These are phyloP conservation scores for Antitrichia curtipendula DNA, from an alignment of 225 moss, liverwort and hornwort species.

Conservation along the genomic window DNA sequence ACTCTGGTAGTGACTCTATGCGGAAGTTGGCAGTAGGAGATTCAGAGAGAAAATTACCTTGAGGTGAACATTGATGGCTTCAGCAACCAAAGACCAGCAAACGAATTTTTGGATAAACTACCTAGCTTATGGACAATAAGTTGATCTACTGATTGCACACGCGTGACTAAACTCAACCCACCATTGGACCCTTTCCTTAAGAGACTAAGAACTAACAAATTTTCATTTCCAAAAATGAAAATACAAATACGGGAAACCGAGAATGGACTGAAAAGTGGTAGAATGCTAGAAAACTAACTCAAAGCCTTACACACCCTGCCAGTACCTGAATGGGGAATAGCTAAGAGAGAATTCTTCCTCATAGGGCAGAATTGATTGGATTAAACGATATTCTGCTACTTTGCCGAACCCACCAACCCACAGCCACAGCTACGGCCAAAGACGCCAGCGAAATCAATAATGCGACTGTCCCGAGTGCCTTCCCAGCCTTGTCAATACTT, in stretches of 20 bases:
- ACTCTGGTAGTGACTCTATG: not conserved
- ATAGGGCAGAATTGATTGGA: conserved; percentile 31
- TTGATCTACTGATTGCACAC: not conserved
- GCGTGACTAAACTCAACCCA: not conserved
- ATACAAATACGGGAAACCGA: not conserved
- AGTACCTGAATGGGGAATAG: not conserved
- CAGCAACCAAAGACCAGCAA: conserved; percentile 12
- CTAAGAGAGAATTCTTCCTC: not conserved
- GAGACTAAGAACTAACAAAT: not conserved
- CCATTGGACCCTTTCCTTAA: not conserved
- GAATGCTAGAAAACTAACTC: not conserved
- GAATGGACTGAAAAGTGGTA: not conserved
- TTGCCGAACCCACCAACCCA: conserved; percentile 50
- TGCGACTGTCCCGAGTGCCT: conserved; percentile 8
- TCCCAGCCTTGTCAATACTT: not conserved
- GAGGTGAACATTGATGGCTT: conserved; percentile 21
- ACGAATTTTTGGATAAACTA: not conserved
- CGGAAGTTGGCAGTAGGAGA: not conserved
- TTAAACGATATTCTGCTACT: conserved; percentile 20
- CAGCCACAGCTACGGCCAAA: conserved; percentile 27
- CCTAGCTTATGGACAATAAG: not conserved
- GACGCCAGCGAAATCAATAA: conserved; percentile 31
- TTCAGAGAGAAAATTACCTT: not conserved
- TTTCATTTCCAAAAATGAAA: not conserved
- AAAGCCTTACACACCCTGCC: not conserved